phyloP scores from a whole-genome alignment of 2,329 filamentous ascomycete genomes.

The Neopestalotiopsis sp. region DNA sequence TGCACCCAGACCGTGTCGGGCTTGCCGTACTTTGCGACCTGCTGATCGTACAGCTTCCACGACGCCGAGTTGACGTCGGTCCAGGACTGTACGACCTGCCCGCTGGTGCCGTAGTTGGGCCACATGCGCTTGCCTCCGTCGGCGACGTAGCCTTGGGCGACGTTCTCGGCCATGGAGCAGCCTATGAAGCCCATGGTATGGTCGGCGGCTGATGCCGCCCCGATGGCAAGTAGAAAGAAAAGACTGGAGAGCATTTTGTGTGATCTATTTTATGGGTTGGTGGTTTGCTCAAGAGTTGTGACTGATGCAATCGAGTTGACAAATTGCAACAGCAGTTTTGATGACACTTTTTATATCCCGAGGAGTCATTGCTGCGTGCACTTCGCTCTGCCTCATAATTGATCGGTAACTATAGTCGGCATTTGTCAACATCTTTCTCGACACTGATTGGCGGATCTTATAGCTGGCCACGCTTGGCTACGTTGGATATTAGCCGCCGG shows the following conservation, averaged over 20 bases:
- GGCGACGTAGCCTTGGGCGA: constrained; percentile 36
- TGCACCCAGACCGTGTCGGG: constrained; percentile 34
- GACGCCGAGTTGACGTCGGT: constrained; percentile 31
- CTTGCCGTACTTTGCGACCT: constrained; percentile 30
- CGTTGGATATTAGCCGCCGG: not conserved
- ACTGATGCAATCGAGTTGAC: not conserved
- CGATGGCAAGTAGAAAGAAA: not conserved
- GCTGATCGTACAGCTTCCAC: constrained; percentile 33
- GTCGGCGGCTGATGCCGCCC: constrained; percentile 1
- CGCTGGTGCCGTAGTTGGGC: constrained; percentile 35
- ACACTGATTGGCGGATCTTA: not conserved
- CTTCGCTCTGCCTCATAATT: not conserved
- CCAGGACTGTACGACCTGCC: constrained; percentile 36
- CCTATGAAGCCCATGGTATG: constrained; percentile 37
- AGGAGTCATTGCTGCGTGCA: not conserved
- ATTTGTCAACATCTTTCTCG: not conserved
- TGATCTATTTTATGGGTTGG: not conserved
- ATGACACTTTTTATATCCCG: no score
- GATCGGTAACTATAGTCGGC: not conserved
- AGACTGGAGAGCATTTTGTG: not conserved
- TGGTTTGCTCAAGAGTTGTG: not conserved
- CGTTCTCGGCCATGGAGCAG: constrained; percentile 37
- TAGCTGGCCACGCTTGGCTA: not conserved
- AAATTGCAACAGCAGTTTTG: no score
- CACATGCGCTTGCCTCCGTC: constrained; percentile 33